Base-by-base conservation (phyloP, 345 rosid species). In the Brassica carinata region DNA sequence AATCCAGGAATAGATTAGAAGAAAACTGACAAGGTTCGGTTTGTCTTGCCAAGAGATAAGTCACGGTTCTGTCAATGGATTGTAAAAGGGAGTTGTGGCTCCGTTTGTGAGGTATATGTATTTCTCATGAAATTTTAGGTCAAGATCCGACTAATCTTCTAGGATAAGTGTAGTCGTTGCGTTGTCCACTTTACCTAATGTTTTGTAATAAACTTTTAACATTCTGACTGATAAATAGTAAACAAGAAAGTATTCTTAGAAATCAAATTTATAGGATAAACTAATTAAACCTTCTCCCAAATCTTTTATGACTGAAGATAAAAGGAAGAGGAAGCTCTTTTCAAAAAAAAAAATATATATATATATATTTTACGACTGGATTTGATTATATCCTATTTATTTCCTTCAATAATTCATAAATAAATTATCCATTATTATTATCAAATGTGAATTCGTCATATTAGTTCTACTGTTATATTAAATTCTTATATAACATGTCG, bases 401-500 rank as follows among this genome's bases (percentile, higher is more conserved):
- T 61, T 61, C 33, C 33, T 26, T 61, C 15, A 11, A 10, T 61
- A 61, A 26, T 61, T 9, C 5, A 26, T 61, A 59, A 0, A 18
- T 57, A 8, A 17, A 19, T 19, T 58, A 64, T 9, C 26, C 23
- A 5, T 13, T 14, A 9, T 67, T 69, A 69, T 59, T 15, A 30
- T 77, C n/a, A 66, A 66, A 66, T 14, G 34, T 17, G 61, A 40
- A 38, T 58, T 68, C 45, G 17, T 68, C 58, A 67, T 27, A n/a
- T 55, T 75, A 68, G 27, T n/a, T 38, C 27, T 68, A 51, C 18
- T 51, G 58, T 51, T 1, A 1, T 1, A 45, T 9, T 45, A 45
- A 14, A 51, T 51, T 51, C 58, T 51, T 14, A 51, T n/a, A 51
- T 51, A 62, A 4, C 14, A 34, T 51, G 4, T 75, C 13, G 5